Base-by-base conservation (phyloP, 2,329 filamentous ascomycete genomes). In the Purpureocillium lavendulum region DNA sequence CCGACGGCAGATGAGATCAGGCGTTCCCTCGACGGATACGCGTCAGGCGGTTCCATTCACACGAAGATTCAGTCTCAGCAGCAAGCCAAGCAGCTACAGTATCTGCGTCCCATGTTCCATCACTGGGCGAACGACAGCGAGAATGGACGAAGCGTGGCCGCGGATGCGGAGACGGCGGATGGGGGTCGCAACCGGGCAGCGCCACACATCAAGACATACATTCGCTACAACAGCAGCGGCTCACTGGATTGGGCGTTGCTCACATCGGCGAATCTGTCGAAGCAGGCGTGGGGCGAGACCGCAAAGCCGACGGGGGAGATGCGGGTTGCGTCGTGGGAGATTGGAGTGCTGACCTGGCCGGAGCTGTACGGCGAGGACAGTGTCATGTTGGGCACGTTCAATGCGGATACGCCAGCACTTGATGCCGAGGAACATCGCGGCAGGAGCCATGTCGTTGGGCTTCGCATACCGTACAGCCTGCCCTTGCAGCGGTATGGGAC, bases 251-350 rank as follows among this genome's bases (percentile, higher is more conserved):
- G 88, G 89, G 87, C 85, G 2, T 69, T 95, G 46, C 58, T 94
- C 2, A 94, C 87, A 0, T 92, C 85, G n/a, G 87, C 88, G n/a
- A 95, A 94, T 49, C 59, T 95, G 3, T 92, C 85, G 2, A 90
- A 82, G 45, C 87, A 94, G 60, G 88, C 88, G 0, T 95, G 88
- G 89, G 88, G 88, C 2, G 79, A 83, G 30, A 67, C 73, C 3
- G 58, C 57, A 1, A 77, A 73, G 44, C 58, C 66, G 3, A 65
- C 69, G 0, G 77, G 75, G 1, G 74, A 85, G 50, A 65, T 87
- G 24, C 73, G 81, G 29, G 77, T 94, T 21, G 80, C 82, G 42
- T 92, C 85, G 24, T 95, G 82, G 67, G 88, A 95, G 57, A 74
- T 87, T 26, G 88, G 88, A 0, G 85, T 95, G 2, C 56, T 94